Base-by-base conservation (phyloP, 106 monocot species). In the Narthecium ossifragum region DNA sequence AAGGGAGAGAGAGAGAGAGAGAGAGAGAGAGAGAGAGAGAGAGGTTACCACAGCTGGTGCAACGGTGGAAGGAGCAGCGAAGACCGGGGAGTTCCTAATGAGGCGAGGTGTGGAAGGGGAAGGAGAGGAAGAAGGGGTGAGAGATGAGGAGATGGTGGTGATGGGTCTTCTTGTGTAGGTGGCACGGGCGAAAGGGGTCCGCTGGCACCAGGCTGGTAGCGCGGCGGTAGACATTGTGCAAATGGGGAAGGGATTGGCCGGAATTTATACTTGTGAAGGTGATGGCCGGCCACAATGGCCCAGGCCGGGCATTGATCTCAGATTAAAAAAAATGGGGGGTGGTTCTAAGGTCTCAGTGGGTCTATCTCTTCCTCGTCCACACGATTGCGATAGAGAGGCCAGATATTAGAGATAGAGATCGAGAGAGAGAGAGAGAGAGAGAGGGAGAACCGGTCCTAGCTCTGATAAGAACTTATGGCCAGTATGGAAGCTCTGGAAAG, bases 71-170 rank as follows among this genome's bases (percentile, higher is more conserved):
- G 80, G 70, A 22, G 64, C 63, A 23, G 76, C 76, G 57, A 76
- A 60, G 55, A 80, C 73, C 1, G 81, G 81, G 5, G 52, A 27
- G 72, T 77, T 80, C 34, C 77, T 62, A 49, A 75, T 59, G 45
- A 81, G 63, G 7, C 67, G 60, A 6, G 72, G 72, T 14, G 36
- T 14, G 36, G 57, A 46, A 51, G 73, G 53, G 8, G 55, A 28
- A 1, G 66, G 15, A 46, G 66, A 59, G 17, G 57, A 41, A 5
- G 47, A 28, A 24, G 17, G 17, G 46, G n/a, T 60, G 20, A 53
- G 61, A 66, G 27, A 64, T 34, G 21, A 62, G 24, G 60, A 65
- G 51, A 57, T 55, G 34, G 40, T 62, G 69, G 32, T 59, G 52
- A 30, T 28, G 36, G 45, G 64, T 8, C 45, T 37, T 32, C 9